Evolutionary conservation across 768 basidiomycete species (phyloP), one percentile per base, ranked within the genome.

Genomic region (Lactifluus piperatus): DNA sequence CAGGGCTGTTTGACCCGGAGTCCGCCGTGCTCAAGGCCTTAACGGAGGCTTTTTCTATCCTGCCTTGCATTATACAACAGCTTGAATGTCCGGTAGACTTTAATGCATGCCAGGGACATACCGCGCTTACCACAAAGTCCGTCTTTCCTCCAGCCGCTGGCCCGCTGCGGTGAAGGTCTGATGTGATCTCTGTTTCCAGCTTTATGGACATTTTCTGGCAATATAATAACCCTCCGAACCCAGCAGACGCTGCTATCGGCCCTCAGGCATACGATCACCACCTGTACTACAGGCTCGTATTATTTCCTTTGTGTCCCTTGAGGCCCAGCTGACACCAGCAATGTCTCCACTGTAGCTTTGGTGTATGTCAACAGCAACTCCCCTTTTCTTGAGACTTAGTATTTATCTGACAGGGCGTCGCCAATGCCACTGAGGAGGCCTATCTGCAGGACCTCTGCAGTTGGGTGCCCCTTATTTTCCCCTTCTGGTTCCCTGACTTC

Each of bases 131-230:
- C 4, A 64, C 64, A 34, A 59, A 49, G 64, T 24, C 16, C 11
- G 51, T 46, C 34, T 51, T 43, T 37, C n/a, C n/a, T n/a, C n/a
- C n/a, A n/a, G n/a, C n/a, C n/a, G n/a, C n/a, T n/a, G n/a, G n/a
- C n/a, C n/a, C n/a, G n/a, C n/a, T n/a, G n/a, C n/a, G n/a, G n/a
- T n/a, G n/a, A 57, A 5, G 6, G 18, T 6, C 30, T 41, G 5
- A 41, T 20, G 39, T 10, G 13, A 2, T n/a, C n/a, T 2, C 26
- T 18, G 4, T 43, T 39, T 27, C 5, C 63, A 91, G 88, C 64
- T 89, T 89, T 68, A 90, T 90, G 87, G 87, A 91, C 63, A 66
- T 86, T 48, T 82, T 80, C 59, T 91, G 89, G 89, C 89, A 91
- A 66, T 70, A 75, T 68, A 77, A 84, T 65, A 76, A 81, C 69